Base-by-base conservation (phyloP, 2,329 filamentous ascomycete species). In the Dactylellina sp. region DNA sequence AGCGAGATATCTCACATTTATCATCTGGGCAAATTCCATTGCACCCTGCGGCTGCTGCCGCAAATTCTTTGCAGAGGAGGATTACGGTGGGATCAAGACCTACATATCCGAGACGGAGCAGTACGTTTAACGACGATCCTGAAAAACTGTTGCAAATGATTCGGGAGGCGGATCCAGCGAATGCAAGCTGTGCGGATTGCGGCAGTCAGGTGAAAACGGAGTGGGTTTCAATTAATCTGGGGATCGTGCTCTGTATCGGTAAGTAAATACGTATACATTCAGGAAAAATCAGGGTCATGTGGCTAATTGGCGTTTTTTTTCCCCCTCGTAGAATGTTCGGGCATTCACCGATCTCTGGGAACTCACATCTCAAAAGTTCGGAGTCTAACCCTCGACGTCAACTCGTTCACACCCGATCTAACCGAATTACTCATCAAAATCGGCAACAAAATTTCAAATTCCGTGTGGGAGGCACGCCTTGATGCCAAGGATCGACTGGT, bases 211-310 rank as follows among this genome's bases (percentile, higher is more conserved):
- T 89, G 79, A 98, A 97, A 83, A 93, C 97, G 20, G 95, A 99
- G 81, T 99, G 95, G 95, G 95, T 98, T 25, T 98, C 95, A 0
- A 97, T 99, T 82, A 99, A 99, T 79, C 85, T 99, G 2, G 95
- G 92, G 49, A 97, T 99, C 71, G 89, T 99, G 61, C 86, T 99
- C 18, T 99, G 95, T 83, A 79, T 79, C 44, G 78, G 78, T 78
- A n/a, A n/a, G n/a, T n/a, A n/a, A n/a, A n/a, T n/a, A 77, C 56
- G 76, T 62, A 35, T 39, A 44, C 7, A 47, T 56, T 37, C 20
- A 20, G 16, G n/a, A n/a, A 47, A 22, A 22, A 24, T 7, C 55
- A 57, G 2, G 18, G 14, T 24, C 24, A 2, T 6, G 40, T n/a
- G n/a, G n/a, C n/a, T n/a, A n/a, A n/a, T n/a, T n/a, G n/a, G n/a